These are phyloP conservation scores for Boletus rex-veris DNA, from an alignment of 768 basidiomycete species.

Conservation along the genomic window DNA sequence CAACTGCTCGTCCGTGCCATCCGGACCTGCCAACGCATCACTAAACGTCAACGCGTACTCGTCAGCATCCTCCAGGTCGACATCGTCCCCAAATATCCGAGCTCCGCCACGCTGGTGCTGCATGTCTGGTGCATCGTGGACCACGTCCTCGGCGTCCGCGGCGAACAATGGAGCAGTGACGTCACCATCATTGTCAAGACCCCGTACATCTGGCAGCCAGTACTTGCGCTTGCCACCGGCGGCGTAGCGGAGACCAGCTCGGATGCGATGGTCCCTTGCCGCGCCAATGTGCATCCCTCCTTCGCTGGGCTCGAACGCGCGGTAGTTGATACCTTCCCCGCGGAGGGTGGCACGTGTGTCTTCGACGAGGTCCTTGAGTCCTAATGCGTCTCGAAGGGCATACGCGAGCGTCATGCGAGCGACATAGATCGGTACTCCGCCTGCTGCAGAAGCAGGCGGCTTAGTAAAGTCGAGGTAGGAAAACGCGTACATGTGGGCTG, in stretches of 20 bases:
- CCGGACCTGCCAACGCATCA: slow-evolving; percentile 40
- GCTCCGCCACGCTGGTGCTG: slow-evolving; percentile 25
- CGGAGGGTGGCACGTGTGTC: slow-evolving; percentile 79
- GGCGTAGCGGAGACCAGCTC: slow-evolving; percentile 88
- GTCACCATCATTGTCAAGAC: slow-evolving; percentile 43
- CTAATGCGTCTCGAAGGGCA: slow-evolving; percentile 87
- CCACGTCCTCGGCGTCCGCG: slow-evolving; percentile 56
- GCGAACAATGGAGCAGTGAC: slow-evolving; percentile 74
- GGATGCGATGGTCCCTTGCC: slow-evolving; percentile 81
- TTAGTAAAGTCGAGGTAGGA: slow-evolving; percentile 73
- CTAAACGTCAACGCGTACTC: slow-evolving; percentile 32
- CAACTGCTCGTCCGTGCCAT: slow-evolving; percentile 70
- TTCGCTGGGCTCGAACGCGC: slow-evolving; percentile 94
- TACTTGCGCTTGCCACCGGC: slow-evolving; percentile 92
- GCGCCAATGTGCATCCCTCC: slow-evolving; percentile 88
- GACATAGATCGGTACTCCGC: slow-evolving; percentile 48
- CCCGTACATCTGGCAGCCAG: slow-evolving; percentile 76
- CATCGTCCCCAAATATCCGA: slow-evolving; percentile 21
- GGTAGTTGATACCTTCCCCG: slow-evolving; percentile 92
- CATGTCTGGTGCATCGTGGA: slow-evolving; percentile 63
- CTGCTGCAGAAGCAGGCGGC: slow-evolving; percentile 44
- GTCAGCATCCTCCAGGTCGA: slow-evolving; percentile 35
- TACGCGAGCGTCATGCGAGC: slow-evolving; percentile 88
- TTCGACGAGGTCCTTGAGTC: slow-evolving; percentile 79
- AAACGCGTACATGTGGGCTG: slow-evolving; percentile 95